Evolutionary conservation across 345 rosid genomes (phyloP).

Genomic region (Salix dunnii): DNA sequence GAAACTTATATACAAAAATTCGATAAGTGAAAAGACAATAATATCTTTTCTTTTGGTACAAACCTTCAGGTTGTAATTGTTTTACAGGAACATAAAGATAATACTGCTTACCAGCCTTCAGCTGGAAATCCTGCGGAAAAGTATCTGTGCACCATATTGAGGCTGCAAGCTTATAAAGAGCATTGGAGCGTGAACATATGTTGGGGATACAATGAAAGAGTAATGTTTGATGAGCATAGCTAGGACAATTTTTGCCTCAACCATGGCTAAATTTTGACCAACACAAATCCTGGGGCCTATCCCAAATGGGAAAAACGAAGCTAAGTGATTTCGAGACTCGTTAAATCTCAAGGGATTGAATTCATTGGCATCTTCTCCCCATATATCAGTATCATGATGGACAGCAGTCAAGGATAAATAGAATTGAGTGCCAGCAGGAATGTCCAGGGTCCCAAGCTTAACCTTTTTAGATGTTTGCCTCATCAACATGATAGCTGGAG

Average conservation of each 20-base stretch:
- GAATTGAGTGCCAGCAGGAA: slow-evolving; percentile 63
- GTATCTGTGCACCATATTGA: slow-evolving; percentile 61
- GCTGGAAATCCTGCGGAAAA: slow-evolving; percentile 32
- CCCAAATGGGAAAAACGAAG: slow-evolving; percentile 17
- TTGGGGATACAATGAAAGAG: slow-evolving; percentile 46
- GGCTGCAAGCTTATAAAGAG: slow-evolving; percentile 50
- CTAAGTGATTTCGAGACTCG: slow-evolving; percentile 20
- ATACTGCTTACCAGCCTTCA: background rate
- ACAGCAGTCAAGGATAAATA: slow-evolving; percentile 43
- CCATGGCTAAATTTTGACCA: slow-evolving; percentile 22
- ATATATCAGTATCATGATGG: slow-evolving; percentile 56
- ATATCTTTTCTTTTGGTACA: background rate
- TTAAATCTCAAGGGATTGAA: slow-evolving; percentile 25
- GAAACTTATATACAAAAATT: background rate
- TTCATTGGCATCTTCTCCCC: slow-evolving; percentile 68
- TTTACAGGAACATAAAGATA: background rate
- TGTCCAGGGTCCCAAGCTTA: slow-evolving; percentile 54
- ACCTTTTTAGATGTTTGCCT: slow-evolving; percentile 41
- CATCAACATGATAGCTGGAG: slow-evolving; percentile 53
- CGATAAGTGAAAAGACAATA: background rate
- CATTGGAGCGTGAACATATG: slow-evolving; percentile 72
- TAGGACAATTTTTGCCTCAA: slow-evolving; percentile 42
- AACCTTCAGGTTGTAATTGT: background rate
- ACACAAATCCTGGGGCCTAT: slow-evolving; percentile 23
- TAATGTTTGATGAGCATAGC: slow-evolving; percentile 53